Percentiles rank a stretch among this genome's conserved stretches.
These are phyloP conservation scores for Coleophoma cylindrospora DNA, from an alignment of 2,329 filamentous ascomycete species.

Conservation along the genomic window DNA sequence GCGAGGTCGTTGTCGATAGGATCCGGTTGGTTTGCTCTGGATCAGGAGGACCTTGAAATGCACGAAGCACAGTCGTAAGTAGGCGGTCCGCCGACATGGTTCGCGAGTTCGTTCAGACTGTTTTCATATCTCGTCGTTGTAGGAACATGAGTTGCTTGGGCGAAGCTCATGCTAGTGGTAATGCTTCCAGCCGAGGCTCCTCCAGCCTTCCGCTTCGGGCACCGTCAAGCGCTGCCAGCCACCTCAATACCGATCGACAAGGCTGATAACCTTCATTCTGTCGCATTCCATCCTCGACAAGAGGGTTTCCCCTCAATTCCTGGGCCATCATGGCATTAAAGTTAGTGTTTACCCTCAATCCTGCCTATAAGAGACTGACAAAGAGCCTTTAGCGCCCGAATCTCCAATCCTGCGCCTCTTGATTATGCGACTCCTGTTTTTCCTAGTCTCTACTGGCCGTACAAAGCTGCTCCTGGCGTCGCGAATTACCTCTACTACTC, in stretches of 20 bases:
- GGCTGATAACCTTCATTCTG: not conserved
- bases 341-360: constrained; percentile 7
- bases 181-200: constrained; percentile 6
- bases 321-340: constrained; percentile 10
- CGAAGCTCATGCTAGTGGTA: too few species aligned
- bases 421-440: constrained; percentile 59
- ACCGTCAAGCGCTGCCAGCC: not conserved
- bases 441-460: constrained; percentile 64
- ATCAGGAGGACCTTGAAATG: constrained; percentile 22
- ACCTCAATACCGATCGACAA: not conserved
- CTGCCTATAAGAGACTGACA: constrained; percentile 1
- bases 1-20: constrained; percentile 46
- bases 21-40: constrained; percentile 21
- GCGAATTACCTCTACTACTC: constrained; percentile 51
- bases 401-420: constrained; percentile 24
- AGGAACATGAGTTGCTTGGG: too few species aligned
- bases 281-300: not conserved
- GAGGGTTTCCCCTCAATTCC: not conserved
- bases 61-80: constrained; percentile 24
- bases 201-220: constrained; percentile 9
- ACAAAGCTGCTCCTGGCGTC: constrained; percentile 35
- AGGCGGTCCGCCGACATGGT: constrained; percentile 26
- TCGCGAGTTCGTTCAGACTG: not conserved
- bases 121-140: too few species aligned
- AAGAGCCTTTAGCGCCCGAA: constrained; percentile 12